Base-by-base conservation (phyloP, 2,329 filamentous ascomycete species). In the Tolypocladium inflatum region DNA sequence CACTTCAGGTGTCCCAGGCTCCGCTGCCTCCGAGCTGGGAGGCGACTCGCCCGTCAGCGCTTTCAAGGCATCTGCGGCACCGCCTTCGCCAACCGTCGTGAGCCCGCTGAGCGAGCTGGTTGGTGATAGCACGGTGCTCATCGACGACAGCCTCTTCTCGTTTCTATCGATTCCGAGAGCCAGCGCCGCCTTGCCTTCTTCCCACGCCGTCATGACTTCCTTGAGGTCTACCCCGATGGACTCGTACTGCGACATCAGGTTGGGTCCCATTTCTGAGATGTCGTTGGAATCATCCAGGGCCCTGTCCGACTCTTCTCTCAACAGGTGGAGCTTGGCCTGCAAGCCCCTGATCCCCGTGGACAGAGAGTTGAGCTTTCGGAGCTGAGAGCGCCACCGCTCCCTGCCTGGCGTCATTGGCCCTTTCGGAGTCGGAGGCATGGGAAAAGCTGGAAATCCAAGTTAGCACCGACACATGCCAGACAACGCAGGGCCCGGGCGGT, bases 261-360 rank as follows among this genome's bases (percentile, higher is more conserved):
- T 86, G 0, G 87, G 82, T 0, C 89, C 90, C 19, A 96, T 81
- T 63, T 96, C 89, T 4, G 85, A 84, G 21, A 90, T 84, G 64
- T 87, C 84, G 59, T 80, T 79, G 42, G 89, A 85, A 64, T 88
- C 85, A 66, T 96, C 89, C 35, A 96, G 74, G 50, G 85, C 85
- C 60, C 84, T 84, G 67, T 90, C 90, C 0, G 91, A 95, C 71
- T 97, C 91, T 71, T 99, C 94, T 55, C 91, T 86, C 57, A 97
- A 76, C 9, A 99, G 80, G 60, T 95, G 91, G 76, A 99, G 85
- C 72, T 97, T 99, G 41, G 94, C 94, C 73, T 97, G 93, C 54
- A 99, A 80, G 13, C 90, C 90, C 35, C 92, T 87, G 61, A 97
- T 96, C 19, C 91, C 92, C 57, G 91, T 90, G 0, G 91, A 96